These are phyloP conservation scores for Tillandsia fasciculata DNA, from an alignment of 176 grass and related monocot species.

Conservation along the genomic window DNA sequence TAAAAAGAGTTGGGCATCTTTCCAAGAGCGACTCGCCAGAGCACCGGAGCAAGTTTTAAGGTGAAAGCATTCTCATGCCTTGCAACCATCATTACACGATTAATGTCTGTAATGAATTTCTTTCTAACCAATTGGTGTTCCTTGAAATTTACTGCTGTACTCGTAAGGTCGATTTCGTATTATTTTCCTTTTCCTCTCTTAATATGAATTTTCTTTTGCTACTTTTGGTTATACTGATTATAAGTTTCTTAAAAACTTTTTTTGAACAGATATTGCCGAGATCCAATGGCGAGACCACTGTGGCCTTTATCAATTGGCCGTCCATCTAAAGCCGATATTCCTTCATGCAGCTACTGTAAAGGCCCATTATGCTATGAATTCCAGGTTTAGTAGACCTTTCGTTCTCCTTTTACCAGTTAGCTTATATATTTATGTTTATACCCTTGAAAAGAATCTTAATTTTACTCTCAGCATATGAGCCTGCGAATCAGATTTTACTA, in stretches of 20 bases:
- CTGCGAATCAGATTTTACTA: too few species aligned
- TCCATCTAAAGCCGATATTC: too few species aligned
- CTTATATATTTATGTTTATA: not conserved
- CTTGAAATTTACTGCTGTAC: not conserved
- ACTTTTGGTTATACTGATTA: too few species aligned
- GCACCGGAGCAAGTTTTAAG: slow-evolving; percentile 79
- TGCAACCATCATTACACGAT: not conserved
- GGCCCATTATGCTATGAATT: slow-evolving; percentile 91
- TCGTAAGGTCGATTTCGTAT: not conserved
- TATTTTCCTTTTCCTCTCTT: not conserved
- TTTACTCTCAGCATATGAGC: too few species aligned
- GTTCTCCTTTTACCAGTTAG: not conserved
- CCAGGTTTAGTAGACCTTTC: slow-evolving; percentile 38
- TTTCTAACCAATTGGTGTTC: not conserved
- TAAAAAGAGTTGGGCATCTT: slow-evolving; percentile 83
- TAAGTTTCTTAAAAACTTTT: too few species aligned
- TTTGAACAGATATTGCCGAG: too few species aligned
- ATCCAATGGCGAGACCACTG: slow-evolving; percentile 71
- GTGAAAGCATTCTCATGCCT: slow-evolving; percentile 24
- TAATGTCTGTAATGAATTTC: not conserved
- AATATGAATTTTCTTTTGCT: too few species aligned
- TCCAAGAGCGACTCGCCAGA: slow-evolving; percentile 66
- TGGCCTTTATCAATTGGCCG: too few species aligned
- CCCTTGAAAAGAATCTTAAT: not conserved
- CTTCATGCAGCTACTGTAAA: too few species aligned